Evolutionary conservation across 2,329 filamentous ascomycete species (phyloP).

Genomic region (Curvularia spicifera): DNA sequence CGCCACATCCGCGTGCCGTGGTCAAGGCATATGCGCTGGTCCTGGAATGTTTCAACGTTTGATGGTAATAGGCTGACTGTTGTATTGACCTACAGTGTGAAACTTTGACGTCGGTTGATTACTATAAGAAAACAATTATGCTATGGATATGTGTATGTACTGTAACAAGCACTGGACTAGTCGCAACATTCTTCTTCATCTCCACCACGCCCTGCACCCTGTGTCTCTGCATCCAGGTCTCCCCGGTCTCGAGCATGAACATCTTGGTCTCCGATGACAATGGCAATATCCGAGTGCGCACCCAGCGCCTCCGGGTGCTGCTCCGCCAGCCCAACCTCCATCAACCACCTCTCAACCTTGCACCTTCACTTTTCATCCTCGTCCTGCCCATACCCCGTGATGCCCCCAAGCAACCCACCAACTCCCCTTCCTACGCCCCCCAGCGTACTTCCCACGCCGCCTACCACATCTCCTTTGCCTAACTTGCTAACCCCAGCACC

Average conservation of each 20-base stretch:
- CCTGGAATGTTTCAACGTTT: background rate
- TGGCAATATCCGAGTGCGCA: background rate
- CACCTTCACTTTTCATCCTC: constrained; percentile 28
- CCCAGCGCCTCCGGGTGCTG: background rate
- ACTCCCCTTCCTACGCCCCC: constrained; percentile 51
- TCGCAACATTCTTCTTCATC: background rate
- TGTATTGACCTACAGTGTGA: background rate
- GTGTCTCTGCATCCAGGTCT: background rate
- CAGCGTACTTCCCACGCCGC: constrained; percentile 51
- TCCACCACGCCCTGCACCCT: background rate
- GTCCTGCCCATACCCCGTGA: constrained; percentile 34
- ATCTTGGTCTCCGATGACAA: background rate
- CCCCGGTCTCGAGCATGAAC: background rate
- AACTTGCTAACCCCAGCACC: constrained; percentile 56
- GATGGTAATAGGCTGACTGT: background rate
- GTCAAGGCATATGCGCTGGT: background rate
- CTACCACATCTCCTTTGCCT: constrained; percentile 54
- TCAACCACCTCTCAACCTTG: constrained; percentile 23
- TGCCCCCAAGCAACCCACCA: constrained; percentile 45
- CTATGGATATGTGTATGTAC: background rate
- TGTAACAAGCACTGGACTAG: background rate
- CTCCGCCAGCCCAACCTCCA: background rate
- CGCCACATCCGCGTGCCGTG: background rate
- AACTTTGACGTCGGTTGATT: background rate
- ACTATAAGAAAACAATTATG: background rate